Conservation (phyloP, 805 yeast genomes). For the Metschnikowia santaceciliae region DNA sequence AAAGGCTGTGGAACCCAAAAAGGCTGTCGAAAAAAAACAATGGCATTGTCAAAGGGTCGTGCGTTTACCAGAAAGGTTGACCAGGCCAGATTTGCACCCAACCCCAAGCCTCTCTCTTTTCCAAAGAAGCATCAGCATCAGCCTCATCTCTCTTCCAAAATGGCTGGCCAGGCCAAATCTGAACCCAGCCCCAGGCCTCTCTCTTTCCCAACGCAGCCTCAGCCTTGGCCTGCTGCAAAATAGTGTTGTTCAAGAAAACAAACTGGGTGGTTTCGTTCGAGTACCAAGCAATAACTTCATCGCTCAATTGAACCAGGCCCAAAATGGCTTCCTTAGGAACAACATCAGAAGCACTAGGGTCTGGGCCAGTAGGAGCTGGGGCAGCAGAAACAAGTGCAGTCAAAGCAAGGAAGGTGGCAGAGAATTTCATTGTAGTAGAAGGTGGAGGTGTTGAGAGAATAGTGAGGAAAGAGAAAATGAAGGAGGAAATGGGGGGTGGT, state of each 20-base stretch:
- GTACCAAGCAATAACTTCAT: conserved; percentile 12
- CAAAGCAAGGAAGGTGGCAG: conserved; percentile 13
- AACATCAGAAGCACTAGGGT: not conserved
- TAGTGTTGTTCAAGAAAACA: conserved; percentile 16
- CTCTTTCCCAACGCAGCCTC: conserved; percentile 13
- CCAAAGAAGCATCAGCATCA: conserved; percentile 3
- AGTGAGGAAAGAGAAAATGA: too few relatives aligned
- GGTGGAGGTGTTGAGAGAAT: too few relatives aligned
- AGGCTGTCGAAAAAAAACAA: too few relatives aligned
- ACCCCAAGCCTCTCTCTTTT: not conserved
- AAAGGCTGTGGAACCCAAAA: too few relatives aligned
- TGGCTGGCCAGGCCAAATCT: conserved; percentile 13
- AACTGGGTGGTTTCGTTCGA: conserved; percentile 11
- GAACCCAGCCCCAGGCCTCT: conserved; percentile 15
- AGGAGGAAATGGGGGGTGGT: too few relatives aligned
- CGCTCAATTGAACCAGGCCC: conserved; percentile 11
- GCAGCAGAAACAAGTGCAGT: conserved; percentile 12
- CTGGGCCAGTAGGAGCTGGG: not conserved
- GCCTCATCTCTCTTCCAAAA: conserved; percentile 10
- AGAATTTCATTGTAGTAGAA: conserved; percentile 11
- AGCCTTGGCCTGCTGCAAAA: conserved; percentile 14
- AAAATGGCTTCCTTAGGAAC: conserved; percentile 16
- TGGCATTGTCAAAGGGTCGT: not conserved
- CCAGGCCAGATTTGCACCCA: conserved; percentile 3
- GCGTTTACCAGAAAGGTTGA: conserved; percentile 10